Base-by-base conservation (phyloP, 2,329 filamentous ascomycete genomes). In the Pseudocercospora fuligena region DNA sequence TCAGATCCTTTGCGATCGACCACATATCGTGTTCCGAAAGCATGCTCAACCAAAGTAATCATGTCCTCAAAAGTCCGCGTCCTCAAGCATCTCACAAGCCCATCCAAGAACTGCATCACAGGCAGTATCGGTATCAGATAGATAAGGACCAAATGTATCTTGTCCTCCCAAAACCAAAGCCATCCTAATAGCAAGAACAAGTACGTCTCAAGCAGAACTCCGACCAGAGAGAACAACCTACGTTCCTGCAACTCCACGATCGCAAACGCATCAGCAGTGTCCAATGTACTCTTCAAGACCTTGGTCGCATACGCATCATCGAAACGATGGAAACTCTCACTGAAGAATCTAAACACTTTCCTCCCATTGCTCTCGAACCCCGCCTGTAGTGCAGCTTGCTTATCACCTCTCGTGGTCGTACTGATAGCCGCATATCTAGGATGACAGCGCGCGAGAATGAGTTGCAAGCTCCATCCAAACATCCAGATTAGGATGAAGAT, bases 241-340 rank as follows among this genome's bases (percentile, higher is more conserved):
- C 90, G 86, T 70, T 90, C 88, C 77, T 92, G 90, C n/a, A 93
- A 83, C 78, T 93, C 90, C 68, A 93, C 88, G 66, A 93, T 91
- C 8, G 85, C 89, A 72, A 92, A 89, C 0, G 87, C 90, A 68
- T 90, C 85, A 61, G 87, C 85, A 0, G 86, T 91, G 71, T 87
- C 82, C 43, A 92, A 77, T 0, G 89, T 90, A 75, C 90, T 88
- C 61, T 82, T 82, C 33, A 94, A 76, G 31, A 92, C 89, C 8
- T 83, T 82, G 27, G 76, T 79, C 0, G 89, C 91, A 19, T 88
- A 78, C 3, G 80, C 79, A 73, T 93, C 89, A 68, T 88, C 85
- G 71, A 93, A 93, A 79, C 93, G 91, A 78, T 93, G 91, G 74
- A 94, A 94, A 0, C 90, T 87, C 1, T 92, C 82, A 75, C 90